These are phyloP conservation scores for Linnemannia elongata DNA, from an alignment of 192 early-diverging fungal genomes.

Conservation along the genomic window DNA sequence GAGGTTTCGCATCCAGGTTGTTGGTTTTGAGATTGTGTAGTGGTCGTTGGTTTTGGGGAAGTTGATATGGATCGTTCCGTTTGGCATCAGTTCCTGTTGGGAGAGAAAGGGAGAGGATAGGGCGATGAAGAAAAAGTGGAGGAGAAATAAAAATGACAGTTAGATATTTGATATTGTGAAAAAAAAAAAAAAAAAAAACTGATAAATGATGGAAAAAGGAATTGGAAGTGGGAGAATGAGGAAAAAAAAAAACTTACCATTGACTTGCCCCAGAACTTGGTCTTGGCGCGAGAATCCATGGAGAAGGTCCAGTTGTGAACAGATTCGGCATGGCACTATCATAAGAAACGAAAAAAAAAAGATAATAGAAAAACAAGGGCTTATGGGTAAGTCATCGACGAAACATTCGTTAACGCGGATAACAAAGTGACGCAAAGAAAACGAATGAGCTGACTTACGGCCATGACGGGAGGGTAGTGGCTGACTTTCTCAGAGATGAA, in stretches of 20 bases:
- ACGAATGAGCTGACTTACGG: conserved; percentile 50
- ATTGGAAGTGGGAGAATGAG: background rate
- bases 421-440: background rate
- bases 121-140: background rate
- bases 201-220: too few relatives aligned
- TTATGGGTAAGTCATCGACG: background rate
- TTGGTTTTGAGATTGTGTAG: conserved; percentile 90
- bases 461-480: conserved; percentile 95
- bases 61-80: conserved; percentile 86
- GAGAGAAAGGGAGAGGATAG: background rate
- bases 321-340: conserved; percentile 85
- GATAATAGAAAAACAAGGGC: background rate
- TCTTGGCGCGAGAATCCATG: conserved; percentile 94
- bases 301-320: conserved; percentile 79
- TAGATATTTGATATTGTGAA: too few relatives aligned
- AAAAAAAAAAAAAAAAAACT: background rate
- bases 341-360: background rate
- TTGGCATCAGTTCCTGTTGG: conserved; percentile 80
- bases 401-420: background rate
- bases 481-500: conserved; percentile 97
- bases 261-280: conserved; percentile 97
- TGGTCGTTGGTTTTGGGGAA: conserved; percentile 82
- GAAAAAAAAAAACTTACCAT: conserved; percentile 47
- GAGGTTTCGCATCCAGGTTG: conserved; percentile 93
- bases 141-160: background rate